Evolutionary conservation across 2,329 filamentous ascomycete species (phyloP), one percentile per base, ranked within the genome.

Genomic region (Seiridium cupressi): DNA sequence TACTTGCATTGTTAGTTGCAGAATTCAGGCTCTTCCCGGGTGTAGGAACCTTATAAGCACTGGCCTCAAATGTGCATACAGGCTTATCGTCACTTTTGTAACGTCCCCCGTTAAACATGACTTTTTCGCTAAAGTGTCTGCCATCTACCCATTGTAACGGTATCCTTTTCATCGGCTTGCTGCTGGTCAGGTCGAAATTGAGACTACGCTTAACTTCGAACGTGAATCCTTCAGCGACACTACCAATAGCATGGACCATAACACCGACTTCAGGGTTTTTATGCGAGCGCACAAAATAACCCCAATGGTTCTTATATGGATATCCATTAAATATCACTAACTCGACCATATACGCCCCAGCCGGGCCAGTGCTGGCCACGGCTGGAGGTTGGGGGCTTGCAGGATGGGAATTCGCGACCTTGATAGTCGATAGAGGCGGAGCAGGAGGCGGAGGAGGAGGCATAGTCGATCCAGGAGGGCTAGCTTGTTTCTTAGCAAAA

Each of bases 111-210:
- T 73, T 70, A 7, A 71, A 59, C 67, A 74, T 70, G 2, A 53
- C 59, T 5, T 60, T 40, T 55, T 70, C 65, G 8, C 72, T 60
- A 31, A 73, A 66, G 35, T 65, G 60, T 26, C 51, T 8, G 3
- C 44, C 62, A 1, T 66, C 62, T 2, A 74, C 61, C 72, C 73
- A 75, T 51, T 74, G 71, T 36, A 76, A 61, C 3, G 69, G 65
- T 4, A 70, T 61, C 11, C 64, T 67, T 32, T 57, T 66, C 5
- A 61, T 66, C 0, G 72, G 72, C 1, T 10, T 0, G 35, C 63
- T 59, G 0, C 44, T 54, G 1, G 32, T 44, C 1, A 31, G 40
- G 2, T 49, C 13, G 1, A 75, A 51, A 57, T 74, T 63, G 44
- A 66, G 55, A 55, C 53, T 61, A 5, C 72, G 71, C 49, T 53